phyloP scores from a whole-genome alignment of 2,329 filamentous ascomycete genomes.

The Fragosphaeria purpurea region DNA sequence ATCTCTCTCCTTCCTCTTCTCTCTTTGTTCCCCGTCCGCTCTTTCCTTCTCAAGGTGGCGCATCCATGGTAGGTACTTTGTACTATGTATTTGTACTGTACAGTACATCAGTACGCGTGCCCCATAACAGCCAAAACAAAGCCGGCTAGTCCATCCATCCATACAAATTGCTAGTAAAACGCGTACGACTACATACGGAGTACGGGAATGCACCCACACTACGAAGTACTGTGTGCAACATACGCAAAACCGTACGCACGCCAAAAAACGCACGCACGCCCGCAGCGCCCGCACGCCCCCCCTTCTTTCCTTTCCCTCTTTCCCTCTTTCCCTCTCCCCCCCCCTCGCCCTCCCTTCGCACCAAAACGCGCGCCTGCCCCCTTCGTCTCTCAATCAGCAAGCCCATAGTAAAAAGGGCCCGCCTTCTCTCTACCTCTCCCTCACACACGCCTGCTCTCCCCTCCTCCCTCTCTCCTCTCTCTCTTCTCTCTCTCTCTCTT shows the following conservation, averaged over 20 bases:
- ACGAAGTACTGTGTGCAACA: too few relatives aligned
- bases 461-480: conserved; percentile 48
- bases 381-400: conserved; percentile 44
- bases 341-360: not conserved
- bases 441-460: conserved; percentile 50
- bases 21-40: not conserved
- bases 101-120: too few relatives aligned
- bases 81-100: too few relatives aligned
- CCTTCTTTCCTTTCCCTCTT: not conserved
- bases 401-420: conserved; percentile 53
- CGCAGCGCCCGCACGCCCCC: conserved; percentile 16
- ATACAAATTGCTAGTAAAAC: too few relatives aligned
- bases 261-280: not conserved
- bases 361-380: not conserved
- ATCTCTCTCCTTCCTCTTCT: conserved; percentile 2
- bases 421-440: conserved; percentile 43
- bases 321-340: conserved; percentile 6
- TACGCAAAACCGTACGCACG: not conserved
- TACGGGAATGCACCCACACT: too few relatives aligned
- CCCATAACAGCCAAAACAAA: too few relatives aligned
- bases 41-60: not conserved
- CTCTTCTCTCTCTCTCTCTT: conserved; percentile 41
- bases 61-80: not conserved
- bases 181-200: too few relatives aligned
- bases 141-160: too few relatives aligned